Conservation (phyloP, 2,329 filamentous ascomycete genomes). For the Aspergillus sp. region DNA sequence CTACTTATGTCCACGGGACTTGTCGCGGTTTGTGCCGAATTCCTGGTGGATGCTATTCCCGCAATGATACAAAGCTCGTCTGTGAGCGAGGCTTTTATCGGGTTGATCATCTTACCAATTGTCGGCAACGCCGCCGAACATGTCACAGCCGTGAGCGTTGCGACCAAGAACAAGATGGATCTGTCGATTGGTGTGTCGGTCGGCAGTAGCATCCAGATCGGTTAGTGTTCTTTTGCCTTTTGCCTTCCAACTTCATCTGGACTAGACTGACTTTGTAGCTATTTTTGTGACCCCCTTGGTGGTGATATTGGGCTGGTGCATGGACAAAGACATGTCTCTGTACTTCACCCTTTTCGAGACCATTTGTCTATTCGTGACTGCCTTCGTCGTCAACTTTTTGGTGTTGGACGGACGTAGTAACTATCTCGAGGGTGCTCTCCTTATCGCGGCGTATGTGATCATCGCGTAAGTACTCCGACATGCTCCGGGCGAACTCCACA, state of each 20-base stretch:
- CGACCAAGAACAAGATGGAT: conserved; percentile 83
- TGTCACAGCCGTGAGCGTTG: conserved; percentile 76
- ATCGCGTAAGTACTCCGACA: conserved; percentile 55
- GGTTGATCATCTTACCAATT: conserved; percentile 76
- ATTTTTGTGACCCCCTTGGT: conserved; percentile 76
- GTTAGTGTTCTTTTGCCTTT: conserved; percentile 14
- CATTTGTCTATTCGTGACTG: conserved; percentile 76
- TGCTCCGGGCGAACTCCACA: background rate
- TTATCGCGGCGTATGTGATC: conserved; percentile 77
- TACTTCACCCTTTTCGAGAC: conserved; percentile 62
- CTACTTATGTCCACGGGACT: conserved; percentile 55
- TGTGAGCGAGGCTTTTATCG: conserved; percentile 72
- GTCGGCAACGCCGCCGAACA: conserved; percentile 84
- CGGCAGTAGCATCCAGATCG: conserved; percentile 76
- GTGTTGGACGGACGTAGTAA: conserved; percentile 81
- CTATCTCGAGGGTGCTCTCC: conserved; percentile 73
- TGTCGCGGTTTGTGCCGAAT: conserved; percentile 66
- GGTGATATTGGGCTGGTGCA: conserved; percentile 75
- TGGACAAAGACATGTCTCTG: conserved; percentile 67
- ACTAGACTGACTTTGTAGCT: conserved; percentile 38
- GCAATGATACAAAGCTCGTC: conserved; percentile 59
- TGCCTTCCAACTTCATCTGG: no score
- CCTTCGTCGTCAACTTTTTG: conserved; percentile 81
- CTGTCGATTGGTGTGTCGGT: conserved; percentile 77
- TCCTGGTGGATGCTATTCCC: conserved; percentile 72